A percentile compares a stretch with the other conserved stretches of the same genome.
These are phyloP conservation scores for Cantharellus cinnabarinus DNA, from an alignment of 768 basidiomycete genomes.

Conservation along the genomic window DNA sequence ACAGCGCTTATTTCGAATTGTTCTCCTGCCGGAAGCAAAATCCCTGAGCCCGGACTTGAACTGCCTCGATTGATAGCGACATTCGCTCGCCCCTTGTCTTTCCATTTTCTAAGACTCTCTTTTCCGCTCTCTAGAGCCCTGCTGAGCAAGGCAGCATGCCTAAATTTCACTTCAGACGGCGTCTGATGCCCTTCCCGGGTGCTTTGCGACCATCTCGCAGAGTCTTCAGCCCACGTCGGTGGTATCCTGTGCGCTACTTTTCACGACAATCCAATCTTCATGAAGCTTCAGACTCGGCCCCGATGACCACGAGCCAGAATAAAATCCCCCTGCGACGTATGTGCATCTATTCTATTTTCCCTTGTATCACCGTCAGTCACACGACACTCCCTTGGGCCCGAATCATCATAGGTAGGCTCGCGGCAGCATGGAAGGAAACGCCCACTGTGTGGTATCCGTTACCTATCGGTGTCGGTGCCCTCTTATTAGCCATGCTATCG, in stretches of 20 bases:
- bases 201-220: background rate
- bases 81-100: background rate
- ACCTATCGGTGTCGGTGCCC: conserved; percentile 72
- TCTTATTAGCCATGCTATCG: conserved; percentile 64
- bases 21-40: background rate
- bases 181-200: background rate
- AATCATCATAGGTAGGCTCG: conserved; percentile 18
- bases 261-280: background rate
- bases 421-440: conserved; percentile 65
- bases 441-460: conserved; percentile 93
- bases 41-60: background rate
- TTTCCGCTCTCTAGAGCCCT: too few species aligned
- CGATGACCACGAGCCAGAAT: too few species aligned
- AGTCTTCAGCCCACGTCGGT: background rate
- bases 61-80: background rate
- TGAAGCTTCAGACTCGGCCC: background rate
- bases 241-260: background rate
- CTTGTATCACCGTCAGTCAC: too few species aligned
- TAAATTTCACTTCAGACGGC: background rate
- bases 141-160: background rate
- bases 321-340: too few species aligned
- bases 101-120: too few species aligned
- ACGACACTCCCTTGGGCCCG: too few species aligned
- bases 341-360: too few species aligned
- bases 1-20: background rate